Conservation (phyloP, 805 yeast genomes). For the Ogataea corticis region DNA sequence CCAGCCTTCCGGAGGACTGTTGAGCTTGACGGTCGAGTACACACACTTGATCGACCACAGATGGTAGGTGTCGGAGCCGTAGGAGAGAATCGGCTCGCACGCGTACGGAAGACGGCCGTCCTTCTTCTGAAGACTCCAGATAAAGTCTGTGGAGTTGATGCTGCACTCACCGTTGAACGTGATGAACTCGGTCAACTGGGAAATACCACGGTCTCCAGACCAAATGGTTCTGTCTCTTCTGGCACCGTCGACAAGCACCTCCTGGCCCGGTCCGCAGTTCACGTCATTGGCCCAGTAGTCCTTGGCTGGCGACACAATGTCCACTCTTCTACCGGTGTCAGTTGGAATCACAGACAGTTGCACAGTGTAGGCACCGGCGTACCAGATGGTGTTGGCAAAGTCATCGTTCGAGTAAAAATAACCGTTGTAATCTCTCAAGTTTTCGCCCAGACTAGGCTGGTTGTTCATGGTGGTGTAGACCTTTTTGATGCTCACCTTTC, state of each 20-base stretch:
- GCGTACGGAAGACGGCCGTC: slow-evolving; percentile 5
- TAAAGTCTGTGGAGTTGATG: slow-evolving; percentile 3
- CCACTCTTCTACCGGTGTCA: slow-evolving; percentile 6
- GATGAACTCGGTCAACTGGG: slow-evolving; percentile 5
- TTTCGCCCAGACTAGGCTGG: slow-evolving; percentile 3
- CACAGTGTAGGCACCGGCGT: slow-evolving; percentile 6
- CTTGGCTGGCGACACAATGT: slow-evolving; percentile 2
- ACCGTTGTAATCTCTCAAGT: slow-evolving; percentile 2
- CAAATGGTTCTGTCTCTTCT: slow-evolving; percentile 6
- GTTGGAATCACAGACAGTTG: slow-evolving; percentile 2
- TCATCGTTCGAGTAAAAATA: slow-evolving; percentile 6
- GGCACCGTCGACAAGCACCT: slow-evolving; percentile 5
- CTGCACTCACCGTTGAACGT: slow-evolving; percentile 4
- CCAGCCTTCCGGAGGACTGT: not conserved
- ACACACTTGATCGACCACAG: slow-evolving; percentile 5
- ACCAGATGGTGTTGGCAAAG: slow-evolving; percentile 6
- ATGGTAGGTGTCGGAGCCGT: slow-evolving; percentile 3
- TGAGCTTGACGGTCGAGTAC: slow-evolving; percentile 1
- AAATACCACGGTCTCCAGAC: slow-evolving; percentile 5
- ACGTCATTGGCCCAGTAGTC: slow-evolving; percentile 7
- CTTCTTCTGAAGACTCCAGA: slow-evolving; percentile 1
- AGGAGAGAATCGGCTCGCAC: slow-evolving; percentile 3
- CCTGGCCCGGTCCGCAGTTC: slow-evolving; percentile 5
- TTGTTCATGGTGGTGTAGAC: slow-evolving; percentile 5
- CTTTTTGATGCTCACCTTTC: slow-evolving; percentile 4